These are phyloP conservation scores for Xylaria sp. DNA, from an alignment of 2,329 filamentous ascomycete genomes.

Conservation along the genomic window DNA sequence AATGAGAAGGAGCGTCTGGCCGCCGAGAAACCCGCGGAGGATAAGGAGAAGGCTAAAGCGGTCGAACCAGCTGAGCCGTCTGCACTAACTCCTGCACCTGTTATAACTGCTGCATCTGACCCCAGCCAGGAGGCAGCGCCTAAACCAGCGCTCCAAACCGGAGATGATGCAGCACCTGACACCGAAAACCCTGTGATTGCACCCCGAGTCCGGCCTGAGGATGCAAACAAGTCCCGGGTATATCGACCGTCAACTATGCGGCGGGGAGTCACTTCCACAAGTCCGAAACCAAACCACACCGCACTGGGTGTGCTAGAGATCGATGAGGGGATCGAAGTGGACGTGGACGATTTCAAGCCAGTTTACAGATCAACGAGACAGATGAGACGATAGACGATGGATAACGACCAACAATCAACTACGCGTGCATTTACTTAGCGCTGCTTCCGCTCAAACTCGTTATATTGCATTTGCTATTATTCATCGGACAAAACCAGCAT, in stretches of 20 bases:
- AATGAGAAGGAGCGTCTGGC: conserved; percentile 54
- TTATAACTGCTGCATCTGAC: not conserved
- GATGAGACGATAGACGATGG: conserved; percentile 21
- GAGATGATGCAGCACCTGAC: not conserved
- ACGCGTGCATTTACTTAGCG: not conserved
- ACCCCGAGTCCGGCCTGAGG: not conserved
- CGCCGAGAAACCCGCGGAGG: conserved; percentile 42
- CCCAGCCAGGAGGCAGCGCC: not conserved
- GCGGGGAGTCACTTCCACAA: conserved; percentile 36
- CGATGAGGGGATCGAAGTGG: conserved; percentile 33
- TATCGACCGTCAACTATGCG: conserved; percentile 51
- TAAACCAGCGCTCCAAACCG: not conserved
- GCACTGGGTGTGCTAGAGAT: conserved; percentile 24
- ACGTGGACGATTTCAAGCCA: conserved; percentile 29
- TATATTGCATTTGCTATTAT: conserved; percentile 17
- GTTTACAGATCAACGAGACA: conserved; percentile 23
- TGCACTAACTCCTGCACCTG: not conserved
- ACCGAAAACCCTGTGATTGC: not conserved
- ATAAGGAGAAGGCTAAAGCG: not conserved
- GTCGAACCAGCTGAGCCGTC: not conserved
- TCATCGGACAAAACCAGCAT: conserved; percentile 17
- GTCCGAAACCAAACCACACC: conserved; percentile 21
- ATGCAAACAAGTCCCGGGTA: conserved; percentile 39
- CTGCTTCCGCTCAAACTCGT: conserved; percentile 1
- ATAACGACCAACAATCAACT: conserved; percentile 1